These are phyloP conservation scores for Pleurotus platypus DNA, from an alignment of 768 basidiomycete species.

Conservation along the genomic window DNA sequence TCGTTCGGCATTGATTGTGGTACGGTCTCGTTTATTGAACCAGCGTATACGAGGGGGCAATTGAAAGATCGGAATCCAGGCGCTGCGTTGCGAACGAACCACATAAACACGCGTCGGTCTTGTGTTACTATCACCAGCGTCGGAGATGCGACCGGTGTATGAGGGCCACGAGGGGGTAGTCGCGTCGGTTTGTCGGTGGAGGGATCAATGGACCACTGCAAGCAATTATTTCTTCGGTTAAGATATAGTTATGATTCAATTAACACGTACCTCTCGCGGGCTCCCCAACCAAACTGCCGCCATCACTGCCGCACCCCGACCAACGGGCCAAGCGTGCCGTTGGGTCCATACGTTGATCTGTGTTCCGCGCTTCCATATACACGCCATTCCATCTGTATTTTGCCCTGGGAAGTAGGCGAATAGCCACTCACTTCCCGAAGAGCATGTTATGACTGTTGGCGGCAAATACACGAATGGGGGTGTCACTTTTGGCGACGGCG, in stretches of 20 bases:
- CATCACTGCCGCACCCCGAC: slow-evolving; percentile 54
- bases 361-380: slow-evolving; percentile 59
- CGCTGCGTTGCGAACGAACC: slow-evolving; percentile 46
- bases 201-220: slow-evolving; percentile 50
- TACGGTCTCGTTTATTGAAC: slow-evolving; percentile 30
- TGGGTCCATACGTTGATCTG: slow-evolving; percentile 63
- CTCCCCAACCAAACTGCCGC: slow-evolving; percentile 57
- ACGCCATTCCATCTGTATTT: slow-evolving; percentile 53
- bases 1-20: slow-evolving; percentile 21
- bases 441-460: slow-evolving; percentile 58
- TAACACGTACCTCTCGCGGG: slow-evolving; percentile 52
- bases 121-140: slow-evolving; percentile 64
- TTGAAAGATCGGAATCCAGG: slow-evolving; percentile 40
- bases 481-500: slow-evolving; percentile 46
- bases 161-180: slow-evolving; percentile 57
- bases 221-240: background rate
- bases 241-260: background rate
- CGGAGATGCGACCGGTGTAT: slow-evolving; percentile 47
- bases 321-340: slow-evolving; percentile 52
- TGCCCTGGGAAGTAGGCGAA: slow-evolving; percentile 72
- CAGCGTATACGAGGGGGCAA: slow-evolving; percentile 43
- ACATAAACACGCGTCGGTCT: slow-evolving; percentile 52
- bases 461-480: slow-evolving; percentile 52
- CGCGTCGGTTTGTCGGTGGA: slow-evolving; percentile 44
- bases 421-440: slow-evolving; percentile 57